Evolutionary conservation across 2,329 filamentous ascomycete genomes (phyloP), one percentile per base, ranked within the genome.

Genomic region (Coleophoma crateriformis): DNA sequence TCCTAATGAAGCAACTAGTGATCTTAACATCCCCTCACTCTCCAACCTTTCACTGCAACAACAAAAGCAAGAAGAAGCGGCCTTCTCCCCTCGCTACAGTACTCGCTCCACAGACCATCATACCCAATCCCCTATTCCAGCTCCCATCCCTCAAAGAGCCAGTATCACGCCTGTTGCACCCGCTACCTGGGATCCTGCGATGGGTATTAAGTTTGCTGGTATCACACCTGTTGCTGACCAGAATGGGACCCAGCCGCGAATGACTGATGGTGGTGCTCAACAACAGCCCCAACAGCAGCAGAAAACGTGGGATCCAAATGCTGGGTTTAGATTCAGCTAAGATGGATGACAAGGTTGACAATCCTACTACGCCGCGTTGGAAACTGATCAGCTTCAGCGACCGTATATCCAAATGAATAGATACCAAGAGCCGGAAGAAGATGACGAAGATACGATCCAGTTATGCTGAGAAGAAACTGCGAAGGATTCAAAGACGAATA

Each of bases 161-260:
- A 70, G 79, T 61, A 70, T 75, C 49, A 71, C 76, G 2, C 67
- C 71, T 1, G 61, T 68, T 45, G 72, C 54, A 67, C 77, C 59
- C 70, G 78, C 66, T 7, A 82, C 88, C 65, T 96, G 90, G 90
- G 84, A 81, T 49, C 88, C 90, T 0, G 84, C 85, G 2, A 84
- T 88, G 75, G 87, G 86, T 0, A 94, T 95, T 60, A 84, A 83
- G 50, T 95, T 96, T 66, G 81, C 80, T 1, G 76, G 71, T 70
- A 14, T 60, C 20, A 38, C 13, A 7, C 13, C 15, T 17, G 15
- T 14, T 17, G 35, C 35, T 7, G 35, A 14, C 14, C 35, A 14
- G 7, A 14, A 13, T n/a, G 69, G 13, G 55, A 57, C 54, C 58
- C 62, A 11, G 43, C 58, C 15, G 32, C 14, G 32, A 38, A 34